Evolutionary conservation across 2,329 filamentous ascomycete genomes (phyloP).

Genomic region (Byssothecium circinans): DNA sequence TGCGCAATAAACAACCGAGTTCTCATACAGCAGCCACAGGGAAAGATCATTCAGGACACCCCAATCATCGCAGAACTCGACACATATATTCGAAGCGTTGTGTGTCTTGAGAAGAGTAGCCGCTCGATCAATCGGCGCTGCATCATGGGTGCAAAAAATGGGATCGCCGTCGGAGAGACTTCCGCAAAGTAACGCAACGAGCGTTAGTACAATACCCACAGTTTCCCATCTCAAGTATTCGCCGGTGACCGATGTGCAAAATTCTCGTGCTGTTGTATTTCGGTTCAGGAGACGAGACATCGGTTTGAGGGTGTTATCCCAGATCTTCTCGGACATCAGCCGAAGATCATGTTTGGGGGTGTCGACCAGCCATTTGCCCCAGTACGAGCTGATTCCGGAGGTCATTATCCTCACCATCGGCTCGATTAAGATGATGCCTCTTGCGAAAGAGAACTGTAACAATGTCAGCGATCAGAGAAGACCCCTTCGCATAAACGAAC

Average conservation of each 20-base stretch:
- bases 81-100: constrained; percentile 33
- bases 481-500: background rate
- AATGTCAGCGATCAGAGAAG: background rate
- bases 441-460: constrained; percentile 30
- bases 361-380: constrained; percentile 27
- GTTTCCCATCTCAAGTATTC: constrained; percentile 49
- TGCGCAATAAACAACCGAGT: constrained; percentile 25
- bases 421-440: constrained; percentile 38
- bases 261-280: constrained; percentile 43
- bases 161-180: constrained; percentile 37
- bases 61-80: constrained; percentile 36
- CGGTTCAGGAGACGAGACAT: constrained; percentile 35
- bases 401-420: constrained; percentile 38
- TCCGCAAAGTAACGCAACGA: constrained; percentile 42
- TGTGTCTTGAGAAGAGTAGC: constrained; percentile 26
- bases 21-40: constrained; percentile 39
- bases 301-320: constrained; percentile 46
- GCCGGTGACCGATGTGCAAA: constrained; percentile 43
- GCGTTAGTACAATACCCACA: constrained; percentile 44
- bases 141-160: constrained; percentile 34
- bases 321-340: constrained; percentile 45
- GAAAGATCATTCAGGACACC: constrained; percentile 38
- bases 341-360: constrained; percentile 35
- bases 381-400: constrained; percentile 26
- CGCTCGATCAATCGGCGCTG: constrained; percentile 27